Conservation (phyloP, 2,329 filamentous ascomycete genomes). For the Malbranchea zuffiana region DNA sequence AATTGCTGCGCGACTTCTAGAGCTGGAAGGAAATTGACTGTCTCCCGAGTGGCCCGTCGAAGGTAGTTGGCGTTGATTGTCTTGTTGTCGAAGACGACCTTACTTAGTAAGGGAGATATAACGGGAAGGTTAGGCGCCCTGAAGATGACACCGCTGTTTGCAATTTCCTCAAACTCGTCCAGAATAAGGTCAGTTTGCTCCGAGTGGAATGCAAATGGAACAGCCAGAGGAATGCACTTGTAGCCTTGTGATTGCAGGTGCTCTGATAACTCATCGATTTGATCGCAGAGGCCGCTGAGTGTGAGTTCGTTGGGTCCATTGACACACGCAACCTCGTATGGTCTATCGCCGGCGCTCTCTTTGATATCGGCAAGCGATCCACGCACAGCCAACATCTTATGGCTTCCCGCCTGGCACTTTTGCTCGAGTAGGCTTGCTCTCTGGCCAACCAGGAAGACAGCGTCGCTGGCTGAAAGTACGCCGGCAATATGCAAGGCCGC, state of each 20-base stretch:
- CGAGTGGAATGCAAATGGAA: conserved; percentile 58
- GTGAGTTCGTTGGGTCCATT: conserved; percentile 68
- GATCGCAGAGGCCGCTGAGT: conserved; percentile 50
- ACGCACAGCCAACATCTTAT: conserved; percentile 54
- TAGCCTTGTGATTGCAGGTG: conserved; percentile 43
- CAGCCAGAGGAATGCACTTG: conserved; percentile 51
- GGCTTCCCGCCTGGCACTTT: conserved; percentile 54
- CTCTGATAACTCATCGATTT: conserved; percentile 46
- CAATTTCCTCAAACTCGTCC: conserved; percentile 47
- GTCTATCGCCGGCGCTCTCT: conserved; percentile 40
- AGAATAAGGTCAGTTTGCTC: conserved; percentile 54
- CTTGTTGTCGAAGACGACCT: conserved; percentile 48
- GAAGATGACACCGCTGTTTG: conserved; percentile 45
- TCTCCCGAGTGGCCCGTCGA: conserved; percentile 52
- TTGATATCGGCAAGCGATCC: conserved; percentile 33
- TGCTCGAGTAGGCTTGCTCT: conserved; percentile 55
- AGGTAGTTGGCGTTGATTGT: conserved; percentile 53
- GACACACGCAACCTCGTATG: conserved; percentile 53
- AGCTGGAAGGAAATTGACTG: conserved; percentile 58
- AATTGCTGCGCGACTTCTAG: conserved; percentile 48
- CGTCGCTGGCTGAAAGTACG: conserved; percentile 26
- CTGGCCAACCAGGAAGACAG: conserved; percentile 55
- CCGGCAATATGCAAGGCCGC: conserved; percentile 29
- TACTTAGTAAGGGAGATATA: conserved; percentile 56
- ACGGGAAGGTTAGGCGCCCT: conserved; percentile 49